Conservation (phyloP, 805 yeast species). For the Jamesozyma piceae region DNA sequence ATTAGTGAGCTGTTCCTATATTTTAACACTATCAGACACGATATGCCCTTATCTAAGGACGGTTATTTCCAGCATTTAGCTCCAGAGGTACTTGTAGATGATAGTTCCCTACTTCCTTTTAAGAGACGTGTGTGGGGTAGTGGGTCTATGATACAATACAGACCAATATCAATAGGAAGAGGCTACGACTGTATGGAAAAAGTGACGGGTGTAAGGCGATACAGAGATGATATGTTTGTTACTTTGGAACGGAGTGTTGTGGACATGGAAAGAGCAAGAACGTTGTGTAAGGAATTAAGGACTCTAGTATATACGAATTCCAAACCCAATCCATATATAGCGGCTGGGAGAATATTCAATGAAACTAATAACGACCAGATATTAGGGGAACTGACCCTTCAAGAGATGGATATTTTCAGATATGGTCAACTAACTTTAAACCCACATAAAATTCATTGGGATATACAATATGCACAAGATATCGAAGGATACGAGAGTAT, state of each 20-base stretch:
- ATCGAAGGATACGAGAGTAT: conserved; percentile 53
- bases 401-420: conserved; percentile 39
- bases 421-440: conserved; percentile 74
- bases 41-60: conserved; percentile 43
- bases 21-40: conserved; percentile 47
- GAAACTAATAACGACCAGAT: background rate
- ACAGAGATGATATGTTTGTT: conserved; percentile 39
- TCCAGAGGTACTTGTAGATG: conserved; percentile 32
- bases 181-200: conserved; percentile 44
- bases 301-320: conserved; percentile 52
- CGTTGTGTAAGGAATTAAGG: conserved; percentile 43
- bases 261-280: conserved; percentile 9
- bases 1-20: conserved; percentile 58
- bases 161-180: conserved; percentile 32
- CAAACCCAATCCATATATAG: background rate
- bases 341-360: background rate
- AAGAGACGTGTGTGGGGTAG: conserved; percentile 71
- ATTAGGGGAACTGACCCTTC: conserved; percentile 18
- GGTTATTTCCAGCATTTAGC: conserved; percentile 79
- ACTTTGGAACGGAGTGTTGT: conserved; percentile 44
- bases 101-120: conserved; percentile 25
- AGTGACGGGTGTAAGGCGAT: conserved; percentile 34
- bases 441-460: conserved; percentile 77
- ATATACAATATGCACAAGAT: conserved; percentile 40
- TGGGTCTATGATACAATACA: conserved; percentile 45